Conservation (phyloP, 2,329 filamentous ascomycete genomes). For the Pyrenophora seminiperda region DNA sequence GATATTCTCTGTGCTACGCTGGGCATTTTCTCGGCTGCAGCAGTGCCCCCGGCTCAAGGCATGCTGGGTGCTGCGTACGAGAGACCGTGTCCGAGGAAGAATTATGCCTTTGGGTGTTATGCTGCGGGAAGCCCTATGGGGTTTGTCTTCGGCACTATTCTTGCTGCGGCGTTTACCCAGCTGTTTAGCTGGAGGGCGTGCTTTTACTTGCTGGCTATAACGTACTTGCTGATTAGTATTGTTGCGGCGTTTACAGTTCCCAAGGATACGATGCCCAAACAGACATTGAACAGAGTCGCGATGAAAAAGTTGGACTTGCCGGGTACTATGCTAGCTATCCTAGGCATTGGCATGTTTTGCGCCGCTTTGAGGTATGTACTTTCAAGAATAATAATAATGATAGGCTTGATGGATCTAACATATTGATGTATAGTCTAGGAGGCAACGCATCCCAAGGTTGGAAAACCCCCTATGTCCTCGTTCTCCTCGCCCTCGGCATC, state of each 20-base stretch:
- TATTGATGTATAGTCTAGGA: constrained; percentile 47
- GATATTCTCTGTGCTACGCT: constrained; percentile 68
- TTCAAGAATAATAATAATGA: no score
- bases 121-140: constrained; percentile 63
- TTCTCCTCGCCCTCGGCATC: constrained; percentile 64
- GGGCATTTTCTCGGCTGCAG: constrained; percentile 67
- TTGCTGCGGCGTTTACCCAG: constrained; percentile 65
- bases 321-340: constrained; percentile 64
- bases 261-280: constrained; percentile 56
- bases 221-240: constrained; percentile 65
- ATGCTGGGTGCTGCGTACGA: constrained; percentile 68
- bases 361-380: constrained; percentile 62
- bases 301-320: constrained; percentile 65
- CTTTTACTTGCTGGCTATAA: constrained; percentile 66
- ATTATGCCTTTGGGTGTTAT: constrained; percentile 68
- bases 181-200: constrained; percentile 67
- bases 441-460: constrained; percentile 66
- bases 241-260: constrained; percentile 68
- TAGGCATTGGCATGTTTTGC: constrained; percentile 69
- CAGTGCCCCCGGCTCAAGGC: constrained; percentile 68
- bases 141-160: constrained; percentile 63
- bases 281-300: constrained; percentile 52
- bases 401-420: constrained; percentile 10
- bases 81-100: constrained; percentile 66
- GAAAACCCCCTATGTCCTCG: constrained; percentile 66